Conservation (phyloP, 805 yeast genomes). For the Teunomyces atbi region DNA sequence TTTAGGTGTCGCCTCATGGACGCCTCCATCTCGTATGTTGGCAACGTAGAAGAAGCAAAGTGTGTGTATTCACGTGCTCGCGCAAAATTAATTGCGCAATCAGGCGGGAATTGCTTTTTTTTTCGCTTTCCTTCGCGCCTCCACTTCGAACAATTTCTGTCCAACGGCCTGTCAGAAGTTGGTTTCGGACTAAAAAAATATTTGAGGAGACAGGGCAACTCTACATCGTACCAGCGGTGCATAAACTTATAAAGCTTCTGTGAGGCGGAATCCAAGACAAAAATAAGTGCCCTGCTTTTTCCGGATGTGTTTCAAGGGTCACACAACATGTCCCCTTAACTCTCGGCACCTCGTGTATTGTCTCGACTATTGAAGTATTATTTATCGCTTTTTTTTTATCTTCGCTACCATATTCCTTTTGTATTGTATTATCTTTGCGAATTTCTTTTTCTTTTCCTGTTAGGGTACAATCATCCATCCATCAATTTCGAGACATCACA, state of each 20-base stretch:
- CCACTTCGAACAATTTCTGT: background rate
- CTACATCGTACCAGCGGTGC: too few species aligned
- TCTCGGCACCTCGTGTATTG: too few species aligned
- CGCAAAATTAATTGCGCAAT: background rate
- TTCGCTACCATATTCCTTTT: background rate
- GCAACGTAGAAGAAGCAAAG: too few species aligned
- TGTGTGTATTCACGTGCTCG: background rate
- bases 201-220: background rate
- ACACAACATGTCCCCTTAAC: background rate
- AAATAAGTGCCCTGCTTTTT: too few species aligned
- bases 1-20: background rate
- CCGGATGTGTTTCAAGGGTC: too few species aligned
- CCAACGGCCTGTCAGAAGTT: background rate
- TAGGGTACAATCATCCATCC: background rate
- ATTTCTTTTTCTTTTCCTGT: constrained; percentile 2
- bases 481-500: constrained; percentile 2
- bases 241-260: too few species aligned
- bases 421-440: background rate
- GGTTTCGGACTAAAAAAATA: background rate
- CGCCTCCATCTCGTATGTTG: background rate
- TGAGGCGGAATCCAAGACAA: too few species aligned
- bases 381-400: background rate
- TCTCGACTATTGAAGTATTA: background rate
- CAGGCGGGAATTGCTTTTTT: background rate
- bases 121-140: background rate